Evolutionary conservation across 1,139 yeast species (phyloP).

Genomic region (Geotrichum candidum): DNA sequence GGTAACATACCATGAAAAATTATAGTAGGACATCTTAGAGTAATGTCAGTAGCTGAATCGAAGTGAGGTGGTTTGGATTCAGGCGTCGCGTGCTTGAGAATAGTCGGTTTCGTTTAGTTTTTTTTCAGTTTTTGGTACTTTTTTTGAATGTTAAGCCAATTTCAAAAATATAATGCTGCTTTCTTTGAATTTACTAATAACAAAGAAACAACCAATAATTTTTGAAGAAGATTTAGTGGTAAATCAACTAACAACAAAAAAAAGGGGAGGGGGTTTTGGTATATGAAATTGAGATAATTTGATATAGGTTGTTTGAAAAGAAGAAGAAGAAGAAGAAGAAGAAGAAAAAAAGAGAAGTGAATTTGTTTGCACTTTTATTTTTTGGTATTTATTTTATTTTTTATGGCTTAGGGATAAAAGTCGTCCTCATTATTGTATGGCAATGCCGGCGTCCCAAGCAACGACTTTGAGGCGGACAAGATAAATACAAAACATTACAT

Average conservation of each 20-base stretch:
- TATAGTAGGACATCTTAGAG: slow-evolving; percentile 5
- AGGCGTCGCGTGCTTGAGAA: neutral
- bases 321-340: neutral
- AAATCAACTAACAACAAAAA: neutral
- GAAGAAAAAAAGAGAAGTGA: neutral
- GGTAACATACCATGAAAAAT: slow-evolving; percentile 6
- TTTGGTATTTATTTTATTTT: neutral
- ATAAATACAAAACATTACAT: too few species aligned
- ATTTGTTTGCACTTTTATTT: neutral
- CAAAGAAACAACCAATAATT: neutral
- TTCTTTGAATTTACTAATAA: neutral
- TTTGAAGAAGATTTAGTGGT: neutral
- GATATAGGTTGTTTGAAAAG: neutral
- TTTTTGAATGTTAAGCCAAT: neutral
- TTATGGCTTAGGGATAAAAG: neutral
- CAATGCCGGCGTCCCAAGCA: too few species aligned
- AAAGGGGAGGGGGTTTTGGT: neutral
- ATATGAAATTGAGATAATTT: neutral
- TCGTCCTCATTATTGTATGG: too few species aligned
- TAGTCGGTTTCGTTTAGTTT: neutral
- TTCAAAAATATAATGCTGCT: neutral
- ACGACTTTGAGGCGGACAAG: neutral
- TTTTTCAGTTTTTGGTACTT: neutral
- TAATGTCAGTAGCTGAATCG: neutral
- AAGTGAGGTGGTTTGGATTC: neutral